Evolutionary conservation across 2,329 filamentous ascomycete genomes (phyloP).

Genomic region (Dryadomyces quercivorus): DNA sequence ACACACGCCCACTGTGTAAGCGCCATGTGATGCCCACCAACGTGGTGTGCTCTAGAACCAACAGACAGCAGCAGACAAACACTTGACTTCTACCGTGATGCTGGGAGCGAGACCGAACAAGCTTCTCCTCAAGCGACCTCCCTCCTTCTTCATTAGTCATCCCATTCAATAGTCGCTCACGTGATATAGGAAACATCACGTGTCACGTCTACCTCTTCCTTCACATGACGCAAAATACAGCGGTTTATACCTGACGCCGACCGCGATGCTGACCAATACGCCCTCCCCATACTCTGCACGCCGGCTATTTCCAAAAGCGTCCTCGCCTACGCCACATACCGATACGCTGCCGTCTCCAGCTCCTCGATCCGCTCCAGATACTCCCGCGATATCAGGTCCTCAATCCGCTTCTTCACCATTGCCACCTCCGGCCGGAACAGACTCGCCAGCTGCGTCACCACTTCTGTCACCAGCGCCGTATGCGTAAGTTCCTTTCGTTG

Average conservation of each 20-base stretch:
- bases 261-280: background rate
- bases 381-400: slow-evolving; percentile 63
- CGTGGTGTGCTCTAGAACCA: too few relatives aligned
- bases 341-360: slow-evolving; percentile 50
- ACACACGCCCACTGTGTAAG: too few relatives aligned
- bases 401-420: slow-evolving; percentile 72
- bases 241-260: background rate
- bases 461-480: slow-evolving; percentile 57
- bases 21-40: too few relatives aligned
- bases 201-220: too few relatives aligned
- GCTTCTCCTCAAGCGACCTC: too few relatives aligned
- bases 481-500: slow-evolving; percentile 63
- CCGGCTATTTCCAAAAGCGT: background rate
- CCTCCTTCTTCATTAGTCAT: too few relatives aligned
- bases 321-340: slow-evolving; percentile 47
- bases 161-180: too few relatives aligned
- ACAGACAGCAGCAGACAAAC: too few relatives aligned
- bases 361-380: slow-evolving; percentile 67
- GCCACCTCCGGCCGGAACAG: slow-evolving; percentile 66
- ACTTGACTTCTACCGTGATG: too few relatives aligned
- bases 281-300: background rate
- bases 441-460: slow-evolving; percentile 52
- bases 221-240: too few relatives aligned
- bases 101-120: too few relatives aligned
- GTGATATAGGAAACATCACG: too few relatives aligned